These are phyloP conservation scores for Luvunga scandens DNA, from an alignment of 345 rosid species.

Conservation along the genomic window DNA sequence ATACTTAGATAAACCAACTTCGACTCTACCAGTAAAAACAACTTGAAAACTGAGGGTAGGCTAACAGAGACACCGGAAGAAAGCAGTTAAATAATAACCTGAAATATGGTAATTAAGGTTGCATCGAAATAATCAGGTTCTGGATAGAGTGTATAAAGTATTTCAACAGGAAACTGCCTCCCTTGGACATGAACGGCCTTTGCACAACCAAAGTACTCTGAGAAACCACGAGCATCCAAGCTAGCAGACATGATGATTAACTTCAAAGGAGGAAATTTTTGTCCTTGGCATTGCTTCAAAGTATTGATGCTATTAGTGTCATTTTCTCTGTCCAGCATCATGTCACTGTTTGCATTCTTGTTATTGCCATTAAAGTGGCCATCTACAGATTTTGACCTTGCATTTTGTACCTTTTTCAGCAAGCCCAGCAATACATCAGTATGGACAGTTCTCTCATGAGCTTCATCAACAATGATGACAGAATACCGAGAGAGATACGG, in stretches of 20 bases:
- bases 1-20: not conserved
- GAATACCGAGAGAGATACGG: slow-evolving; percentile 83
- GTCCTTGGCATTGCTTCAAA: slow-evolving; percentile 47
- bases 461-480: slow-evolving; percentile 84
- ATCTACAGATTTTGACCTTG: slow-evolving; percentile 44
- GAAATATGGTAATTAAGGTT: slow-evolving; percentile 68
- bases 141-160: slow-evolving; percentile 64
- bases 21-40: not conserved
- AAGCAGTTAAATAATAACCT: slow-evolving; percentile 47
- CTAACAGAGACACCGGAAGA: not conserved
- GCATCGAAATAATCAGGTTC: slow-evolving; percentile 81
- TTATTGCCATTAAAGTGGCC: slow-evolving; percentile 22
- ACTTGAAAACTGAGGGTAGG: not conserved
- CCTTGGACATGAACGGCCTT: slow-evolving; percentile 85
- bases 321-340: slow-evolving; percentile 29
- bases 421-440: slow-evolving; percentile 88
- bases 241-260: slow-evolving; percentile 96
- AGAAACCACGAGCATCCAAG: slow-evolving; percentile 84
- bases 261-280: slow-evolving; percentile 61
- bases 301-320: slow-evolving; percentile 25
- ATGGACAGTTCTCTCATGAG: slow-evolving; percentile 92
- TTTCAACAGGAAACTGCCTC: slow-evolving; percentile 78
- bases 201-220: slow-evolving; percentile 82
- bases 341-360: slow-evolving; percentile 28
- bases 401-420: slow-evolving; percentile 69